These are phyloP conservation scores for Celoporthe dispersa DNA, from an alignment of 2,329 filamentous ascomycete genomes.

Conservation along the genomic window DNA sequence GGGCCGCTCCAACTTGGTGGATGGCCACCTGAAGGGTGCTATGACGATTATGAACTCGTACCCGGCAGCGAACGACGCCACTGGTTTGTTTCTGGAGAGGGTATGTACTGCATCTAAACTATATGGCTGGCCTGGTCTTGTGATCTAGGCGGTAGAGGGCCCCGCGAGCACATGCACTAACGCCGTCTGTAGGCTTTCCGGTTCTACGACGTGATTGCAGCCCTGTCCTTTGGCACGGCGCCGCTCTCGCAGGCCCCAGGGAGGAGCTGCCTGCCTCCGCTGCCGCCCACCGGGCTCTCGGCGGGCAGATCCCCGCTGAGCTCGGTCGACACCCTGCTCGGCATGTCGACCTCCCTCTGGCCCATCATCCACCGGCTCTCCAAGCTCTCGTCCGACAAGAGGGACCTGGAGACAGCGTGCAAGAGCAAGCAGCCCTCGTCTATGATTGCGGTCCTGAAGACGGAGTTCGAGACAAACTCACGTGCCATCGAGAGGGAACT, in stretches of 20 bases:
- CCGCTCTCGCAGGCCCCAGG: conserved; percentile 57
- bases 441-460: conserved; percentile 52
- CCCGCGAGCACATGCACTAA: not conserved
- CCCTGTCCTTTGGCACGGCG: conserved; percentile 63
- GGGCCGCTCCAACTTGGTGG: conserved; percentile 62
- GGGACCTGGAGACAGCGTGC: conserved; percentile 52
- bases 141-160: not conserved
- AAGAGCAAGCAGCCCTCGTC: conserved; percentile 40
- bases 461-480: conserved; percentile 55
- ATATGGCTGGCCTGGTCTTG: not conserved
- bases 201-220: conserved; percentile 69
- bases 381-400: conserved; percentile 57
- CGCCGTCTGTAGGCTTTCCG: conserved; percentile 57
- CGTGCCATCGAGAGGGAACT: conserved; percentile 61
- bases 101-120: conserved; percentile 43
- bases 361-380: conserved; percentile 66
- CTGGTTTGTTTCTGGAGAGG: conserved; percentile 62
- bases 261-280: conserved; percentile 50
- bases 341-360: conserved; percentile 66
- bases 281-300: conserved; percentile 51
- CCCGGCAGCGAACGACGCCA: conserved; percentile 51
- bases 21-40: conserved; percentile 64
- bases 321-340: conserved; percentile 63
- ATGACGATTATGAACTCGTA: conserved; percentile 62
- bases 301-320: conserved; percentile 48